Conservation (phyloP, 306 rosid genomes). For the Rosa lucieae region DNA sequence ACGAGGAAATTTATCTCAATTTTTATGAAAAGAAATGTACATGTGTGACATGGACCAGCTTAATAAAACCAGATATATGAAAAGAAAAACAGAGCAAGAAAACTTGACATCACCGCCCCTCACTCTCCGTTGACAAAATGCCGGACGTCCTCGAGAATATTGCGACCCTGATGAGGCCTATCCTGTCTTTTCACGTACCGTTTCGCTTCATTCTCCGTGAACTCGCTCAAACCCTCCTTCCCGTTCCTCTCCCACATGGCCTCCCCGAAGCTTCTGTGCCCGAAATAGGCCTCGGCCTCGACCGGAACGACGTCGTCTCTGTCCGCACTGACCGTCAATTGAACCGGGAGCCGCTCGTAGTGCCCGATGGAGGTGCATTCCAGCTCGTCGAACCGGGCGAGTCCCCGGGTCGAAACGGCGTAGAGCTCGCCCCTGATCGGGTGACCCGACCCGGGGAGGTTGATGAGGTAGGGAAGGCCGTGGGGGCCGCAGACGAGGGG, state of each 20-base stretch:
- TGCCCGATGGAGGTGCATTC: constrained; percentile 47
- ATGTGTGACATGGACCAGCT: no score
- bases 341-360: constrained; percentile 54
- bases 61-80: no score
- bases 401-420: constrained; percentile 43
- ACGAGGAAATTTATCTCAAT: background rate
- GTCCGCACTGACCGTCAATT: background rate
- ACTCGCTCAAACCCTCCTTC: constrained; percentile 36
- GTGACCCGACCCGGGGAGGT: constrained; percentile 50
- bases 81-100: background rate
- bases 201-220: constrained; percentile 25
- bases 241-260: constrained; percentile 49
- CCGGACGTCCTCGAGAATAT: constrained; percentile 25
- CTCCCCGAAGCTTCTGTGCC: constrained; percentile 47
- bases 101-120: background rate
- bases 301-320: constrained; percentile 10
- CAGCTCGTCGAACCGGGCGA: constrained; percentile 48
- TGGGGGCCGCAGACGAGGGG: constrained; percentile 68
- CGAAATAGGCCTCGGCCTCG: constrained; percentile 55
- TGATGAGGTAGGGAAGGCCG: constrained; percentile 68
- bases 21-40: background rate
- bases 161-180: constrained; percentile 15
- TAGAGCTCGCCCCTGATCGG: constrained; percentile 62
- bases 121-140: constrained; percentile 2
- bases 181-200: constrained; percentile 36